phyloP scores from a whole-genome alignment of 1,284 basidiomycete species.

The Moniliophthora roreri region DNA sequence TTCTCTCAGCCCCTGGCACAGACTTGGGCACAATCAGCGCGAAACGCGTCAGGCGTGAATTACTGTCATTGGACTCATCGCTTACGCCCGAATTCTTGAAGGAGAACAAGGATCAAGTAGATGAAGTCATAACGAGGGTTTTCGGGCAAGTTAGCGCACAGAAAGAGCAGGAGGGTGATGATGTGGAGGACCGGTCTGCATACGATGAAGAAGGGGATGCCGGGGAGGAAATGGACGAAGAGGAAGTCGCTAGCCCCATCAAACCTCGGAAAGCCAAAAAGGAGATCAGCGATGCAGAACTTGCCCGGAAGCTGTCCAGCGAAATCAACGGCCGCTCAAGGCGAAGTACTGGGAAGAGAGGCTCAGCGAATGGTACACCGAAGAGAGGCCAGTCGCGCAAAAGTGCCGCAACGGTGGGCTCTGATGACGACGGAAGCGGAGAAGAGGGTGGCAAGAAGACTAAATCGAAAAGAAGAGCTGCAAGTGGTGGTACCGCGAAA shows the following conservation, averaged over 20 bases:
- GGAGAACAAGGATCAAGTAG: conserved; percentile 57
- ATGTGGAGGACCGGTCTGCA: conserved; percentile 24
- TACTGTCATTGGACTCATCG: conserved; percentile 49
- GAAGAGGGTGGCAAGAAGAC: conserved; percentile 36
- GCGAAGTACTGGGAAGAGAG: conserved; percentile 37
- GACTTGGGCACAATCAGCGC: conserved; percentile 76
- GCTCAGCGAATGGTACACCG: conserved; percentile 33
- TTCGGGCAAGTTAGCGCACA: conserved; percentile 55
- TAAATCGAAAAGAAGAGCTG: conserved; percentile 32
- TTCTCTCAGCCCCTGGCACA: conserved; percentile 67
- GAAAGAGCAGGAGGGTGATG: conserved; percentile 30
- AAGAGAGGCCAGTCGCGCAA: conserved; percentile 47
- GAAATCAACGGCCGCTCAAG: conserved; percentile 70
- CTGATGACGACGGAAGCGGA: conserved; percentile 50
- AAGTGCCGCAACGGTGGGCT: conserved; percentile 55
- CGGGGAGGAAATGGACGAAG: conserved; percentile 30
- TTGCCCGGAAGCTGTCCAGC: conserved; percentile 68
- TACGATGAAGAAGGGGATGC: conserved; percentile 31
- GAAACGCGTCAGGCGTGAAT: conserved; percentile 70
- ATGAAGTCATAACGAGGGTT: conserved; percentile 57
- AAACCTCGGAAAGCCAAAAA: conserved; percentile 38
- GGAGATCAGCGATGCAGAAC: conserved; percentile 57
- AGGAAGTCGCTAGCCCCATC: conserved; percentile 31
- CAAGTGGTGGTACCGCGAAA: conserved; percentile 39
- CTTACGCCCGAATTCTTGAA: conserved; percentile 57